Percentiles rank a stretch among this genome's conserved stretches.
Conservation (phyloP, 1,284 basidiomycete species). For the Ganoderma sinense region DNA sequence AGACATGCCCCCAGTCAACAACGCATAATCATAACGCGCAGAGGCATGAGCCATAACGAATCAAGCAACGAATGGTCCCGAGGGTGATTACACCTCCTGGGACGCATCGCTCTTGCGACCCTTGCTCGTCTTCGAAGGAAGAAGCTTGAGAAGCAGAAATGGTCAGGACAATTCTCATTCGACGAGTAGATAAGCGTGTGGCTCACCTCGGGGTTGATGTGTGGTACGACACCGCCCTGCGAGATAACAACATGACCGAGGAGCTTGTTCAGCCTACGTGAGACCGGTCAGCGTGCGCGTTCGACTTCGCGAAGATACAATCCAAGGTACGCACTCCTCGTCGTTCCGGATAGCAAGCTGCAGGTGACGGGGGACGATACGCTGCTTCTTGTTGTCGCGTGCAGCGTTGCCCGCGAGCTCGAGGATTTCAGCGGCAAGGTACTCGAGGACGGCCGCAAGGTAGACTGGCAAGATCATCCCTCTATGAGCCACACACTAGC, state of each 20-base stretch:
- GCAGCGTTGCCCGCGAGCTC: constrained; percentile 88
- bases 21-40: neutral
- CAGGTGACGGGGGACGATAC: constrained; percentile 87
- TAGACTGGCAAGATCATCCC: constrained; percentile 59
- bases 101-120: constrained; percentile 45
- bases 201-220: constrained; percentile 54
- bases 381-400: constrained; percentile 85
- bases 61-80: neutral
- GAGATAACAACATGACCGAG: constrained; percentile 86
- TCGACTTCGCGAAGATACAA: neutral
- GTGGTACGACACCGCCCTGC: constrained; percentile 86
- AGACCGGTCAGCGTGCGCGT: neutral
- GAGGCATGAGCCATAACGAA: neutral
- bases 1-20: constrained; percentile 4
- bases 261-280: constrained; percentile 65
- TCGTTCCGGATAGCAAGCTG: constrained; percentile 91
- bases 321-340: constrained; percentile 62
- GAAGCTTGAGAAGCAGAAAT: constrained; percentile 49
- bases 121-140: constrained; percentile 56
- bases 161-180: neutral
- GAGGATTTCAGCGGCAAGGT: constrained; percentile 88
- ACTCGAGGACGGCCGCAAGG: constrained; percentile 85
- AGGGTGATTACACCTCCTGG: constrained; percentile 43
- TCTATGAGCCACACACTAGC: neutral
- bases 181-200: neutral